phyloP scores from a whole-genome alignment of 2,329 filamentous ascomycete species.

The Tolypocladium capitatum region DNA sequence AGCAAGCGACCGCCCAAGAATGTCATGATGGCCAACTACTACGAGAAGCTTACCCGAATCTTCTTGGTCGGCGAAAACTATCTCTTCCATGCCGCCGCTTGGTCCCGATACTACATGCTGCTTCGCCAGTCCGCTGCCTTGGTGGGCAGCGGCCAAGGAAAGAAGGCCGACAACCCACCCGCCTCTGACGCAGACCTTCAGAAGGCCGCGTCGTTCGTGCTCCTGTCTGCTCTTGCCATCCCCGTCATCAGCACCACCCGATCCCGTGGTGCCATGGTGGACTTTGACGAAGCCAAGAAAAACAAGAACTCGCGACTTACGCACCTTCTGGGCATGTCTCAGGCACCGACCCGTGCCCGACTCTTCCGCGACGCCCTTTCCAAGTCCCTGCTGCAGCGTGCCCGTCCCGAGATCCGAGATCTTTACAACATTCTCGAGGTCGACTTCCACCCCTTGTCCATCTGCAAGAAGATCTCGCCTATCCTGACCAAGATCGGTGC shows the following conservation, averaged over 20 bases:
- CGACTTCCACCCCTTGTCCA: conserved; percentile 96
- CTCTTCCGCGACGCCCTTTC: conserved; percentile 93
- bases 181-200: conserved; percentile 82
- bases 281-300: conserved; percentile 93
- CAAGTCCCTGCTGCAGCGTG: conserved; percentile 88
- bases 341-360: conserved; percentile 74
- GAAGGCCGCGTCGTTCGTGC: conserved; percentile 88
- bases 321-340: conserved; percentile 85
- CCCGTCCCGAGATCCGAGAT: conserved; percentile 85
- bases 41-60: conserved; percentile 96
- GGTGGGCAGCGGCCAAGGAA: conserved; percentile 71
- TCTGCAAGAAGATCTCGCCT: conserved; percentile 97
- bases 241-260: conserved; percentile 97
- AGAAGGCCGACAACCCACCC: conserved; percentile 89
- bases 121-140: conserved; percentile 79
- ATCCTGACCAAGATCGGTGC: conserved; percentile 87
- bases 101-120: conserved; percentile 94
- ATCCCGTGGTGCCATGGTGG: conserved; percentile 88
- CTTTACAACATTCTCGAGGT: conserved; percentile 98
- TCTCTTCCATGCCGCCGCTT: conserved; percentile 95
- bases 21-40: conserved; percentile 99
- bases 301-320: conserved; percentile 98
- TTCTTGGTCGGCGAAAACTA: conserved; percentile 99
- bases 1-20: conserved; percentile 98
- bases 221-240: conserved; percentile 91